Percentiles rank a stretch among this genome's conserved stretches.
Conservation (phyloP, 805 yeast genomes). For the Candida argentea region DNA sequence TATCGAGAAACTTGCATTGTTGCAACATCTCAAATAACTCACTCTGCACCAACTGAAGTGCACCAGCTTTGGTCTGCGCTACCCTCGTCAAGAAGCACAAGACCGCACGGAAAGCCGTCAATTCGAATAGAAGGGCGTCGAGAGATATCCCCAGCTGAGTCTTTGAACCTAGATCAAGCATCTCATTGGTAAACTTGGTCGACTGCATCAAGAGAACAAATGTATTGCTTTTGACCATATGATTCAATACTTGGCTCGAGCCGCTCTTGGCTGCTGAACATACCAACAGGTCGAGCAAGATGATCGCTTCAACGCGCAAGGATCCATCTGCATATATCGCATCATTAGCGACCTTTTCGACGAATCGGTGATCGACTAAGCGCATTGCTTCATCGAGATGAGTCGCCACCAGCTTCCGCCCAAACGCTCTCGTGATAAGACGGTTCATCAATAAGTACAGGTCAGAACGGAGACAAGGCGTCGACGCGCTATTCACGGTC, state of each 20-base stretch:
- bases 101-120: constrained; percentile 67
- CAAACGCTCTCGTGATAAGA: constrained; percentile 44
- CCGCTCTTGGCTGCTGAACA: constrained; percentile 43
- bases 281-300: constrained; percentile 61
- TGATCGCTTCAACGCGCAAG: constrained; percentile 61
- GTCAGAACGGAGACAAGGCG: constrained; percentile 63
- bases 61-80: constrained; percentile 70
- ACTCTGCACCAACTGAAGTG: constrained; percentile 63
- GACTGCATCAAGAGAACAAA: constrained; percentile 56
- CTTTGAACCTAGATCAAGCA: constrained; percentile 30
- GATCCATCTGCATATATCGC: constrained; percentile 72
- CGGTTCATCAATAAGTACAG: constrained; percentile 65
- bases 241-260: constrained; percentile 44
- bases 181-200: constrained; percentile 58
- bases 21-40: constrained; percentile 58
- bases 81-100: constrained; percentile 61
- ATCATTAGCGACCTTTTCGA: constrained; percentile 64
- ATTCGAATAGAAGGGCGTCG: constrained; percentile 55
- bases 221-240: constrained; percentile 56
- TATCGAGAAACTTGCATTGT: constrained; percentile 43
- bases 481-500: constrained; percentile 57
- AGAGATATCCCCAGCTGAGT: constrained; percentile 28
- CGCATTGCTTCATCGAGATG: constrained; percentile 47
- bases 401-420: constrained; percentile 29
- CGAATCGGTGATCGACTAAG: constrained; percentile 47